Percentiles rank a stretch among this genome's conserved stretches.
Evolutionary conservation across 306 rosid genomes (phyloP).

Genomic region (apple (Malus domestica)): DNA sequence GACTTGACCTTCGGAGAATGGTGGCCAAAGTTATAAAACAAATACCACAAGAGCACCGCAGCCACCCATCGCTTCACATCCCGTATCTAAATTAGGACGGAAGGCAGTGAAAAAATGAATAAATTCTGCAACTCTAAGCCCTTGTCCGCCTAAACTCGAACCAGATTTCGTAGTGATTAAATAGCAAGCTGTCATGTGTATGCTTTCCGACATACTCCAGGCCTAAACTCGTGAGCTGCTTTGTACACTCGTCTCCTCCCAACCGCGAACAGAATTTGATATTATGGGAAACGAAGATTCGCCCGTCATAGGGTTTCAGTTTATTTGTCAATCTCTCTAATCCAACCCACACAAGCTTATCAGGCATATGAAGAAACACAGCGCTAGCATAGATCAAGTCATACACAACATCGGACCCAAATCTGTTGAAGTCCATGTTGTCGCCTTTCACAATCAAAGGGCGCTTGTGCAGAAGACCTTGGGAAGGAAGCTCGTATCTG

Average conservation of each 20-base stretch:
- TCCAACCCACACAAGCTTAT: constrained; percentile 79
- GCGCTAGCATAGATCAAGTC: constrained; percentile 92
- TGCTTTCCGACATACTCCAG: constrained; percentile 72
- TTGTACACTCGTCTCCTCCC: constrained; percentile 78
- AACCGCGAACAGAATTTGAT: constrained; percentile 77
- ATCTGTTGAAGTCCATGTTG: constrained; percentile 65
- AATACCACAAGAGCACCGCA: constrained; percentile 12
- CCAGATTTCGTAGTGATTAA: constrained; percentile 93
- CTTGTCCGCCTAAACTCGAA: constrained; percentile 59
- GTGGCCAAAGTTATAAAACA: background rate
- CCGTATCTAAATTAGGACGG: constrained; percentile 3
- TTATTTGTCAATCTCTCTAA: constrained; percentile 60
- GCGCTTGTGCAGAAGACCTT: constrained; percentile 75
- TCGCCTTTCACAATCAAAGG: constrained; percentile 79
- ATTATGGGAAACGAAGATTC: constrained; percentile 82
- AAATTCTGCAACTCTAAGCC: constrained; percentile 20
- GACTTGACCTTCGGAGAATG: constrained; percentile 7
- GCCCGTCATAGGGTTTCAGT: constrained; percentile 60
- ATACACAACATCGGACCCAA: constrained; percentile 43
- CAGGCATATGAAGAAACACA: constrained; percentile 93
- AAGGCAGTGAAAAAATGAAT: background rate
- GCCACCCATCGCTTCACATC: constrained; percentile 13
- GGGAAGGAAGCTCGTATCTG: constrained; percentile 89
- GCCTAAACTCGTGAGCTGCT: constrained; percentile 58
- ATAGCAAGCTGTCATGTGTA: constrained; percentile 83